Evolutionary conservation across 1,284 basidiomycete genomes (phyloP).

Genomic region (Sphaerobolus stellatus): DNA sequence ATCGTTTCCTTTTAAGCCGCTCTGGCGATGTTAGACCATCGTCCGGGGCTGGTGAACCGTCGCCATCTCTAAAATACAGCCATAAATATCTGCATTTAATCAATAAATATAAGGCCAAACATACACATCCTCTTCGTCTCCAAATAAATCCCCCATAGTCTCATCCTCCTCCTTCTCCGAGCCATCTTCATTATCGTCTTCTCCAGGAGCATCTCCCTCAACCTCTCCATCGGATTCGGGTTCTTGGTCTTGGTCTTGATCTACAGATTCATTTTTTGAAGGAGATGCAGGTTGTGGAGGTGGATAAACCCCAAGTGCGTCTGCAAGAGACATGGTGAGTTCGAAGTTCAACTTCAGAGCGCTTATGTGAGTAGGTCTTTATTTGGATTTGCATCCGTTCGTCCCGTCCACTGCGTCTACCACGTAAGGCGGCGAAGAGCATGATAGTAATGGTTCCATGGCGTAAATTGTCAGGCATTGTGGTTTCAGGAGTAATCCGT

Average conservation of each 20-base stretch:
- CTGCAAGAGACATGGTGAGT: conserved; percentile 7
- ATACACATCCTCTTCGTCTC: conserved; percentile 65
- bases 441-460: no score
- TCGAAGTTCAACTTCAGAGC: neutral
- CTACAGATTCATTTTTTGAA: conserved; percentile 18
- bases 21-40: conserved; percentile 71
- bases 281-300: neutral
- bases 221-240: conserved; percentile 19
- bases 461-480: no score
- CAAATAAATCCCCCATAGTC: conserved; percentile 78
- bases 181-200: conserved; percentile 23
- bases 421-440: no score
- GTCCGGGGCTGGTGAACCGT: conserved; percentile 53
- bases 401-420: no score
- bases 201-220: conserved; percentile 16
- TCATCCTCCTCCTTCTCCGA: conserved; percentile 48
- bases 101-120: conserved; percentile 37
- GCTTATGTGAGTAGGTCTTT: neutral
- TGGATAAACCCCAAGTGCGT: conserved; percentile 7
- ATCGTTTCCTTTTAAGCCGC: conserved; percentile 59
- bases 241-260: conserved; percentile 47
- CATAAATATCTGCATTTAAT: conserved; percentile 4
- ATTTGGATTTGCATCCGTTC: neutral
- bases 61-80: conserved; percentile 28
- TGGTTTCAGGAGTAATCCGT: no score